phyloP scores from a whole-genome alignment of 129 eudicot genomes.

The Flaveria trinervia region DNA sequence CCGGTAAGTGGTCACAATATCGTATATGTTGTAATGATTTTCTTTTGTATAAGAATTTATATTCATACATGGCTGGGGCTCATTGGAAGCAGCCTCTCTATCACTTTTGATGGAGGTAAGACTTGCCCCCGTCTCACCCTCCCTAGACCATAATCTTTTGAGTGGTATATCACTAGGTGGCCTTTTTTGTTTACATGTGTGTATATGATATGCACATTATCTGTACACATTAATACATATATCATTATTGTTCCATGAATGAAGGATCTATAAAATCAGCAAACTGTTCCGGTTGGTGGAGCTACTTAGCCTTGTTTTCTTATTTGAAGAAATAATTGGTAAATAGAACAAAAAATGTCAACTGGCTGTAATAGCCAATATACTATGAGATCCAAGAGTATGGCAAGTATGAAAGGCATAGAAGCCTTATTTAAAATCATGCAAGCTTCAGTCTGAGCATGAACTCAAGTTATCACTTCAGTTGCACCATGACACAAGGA shows the following conservation, averaged over 20 bases:
- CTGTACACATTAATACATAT: neutral
- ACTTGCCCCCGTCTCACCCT: too few species aligned
- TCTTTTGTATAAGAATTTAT: too few species aligned
- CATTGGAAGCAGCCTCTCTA: too few species aligned
- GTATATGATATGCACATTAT: neutral
- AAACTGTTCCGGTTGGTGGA: neutral
- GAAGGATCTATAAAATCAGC: neutral
- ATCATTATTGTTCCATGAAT: neutral
- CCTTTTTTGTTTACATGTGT: too few species aligned
- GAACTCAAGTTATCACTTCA: neutral
- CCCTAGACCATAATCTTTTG: too few species aligned
- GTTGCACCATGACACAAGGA: neutral
- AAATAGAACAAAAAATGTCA: neutral
- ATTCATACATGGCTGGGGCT: too few species aligned
- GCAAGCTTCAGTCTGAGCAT: neutral
- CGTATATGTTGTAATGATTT: neutral
- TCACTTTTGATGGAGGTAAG: too few species aligned
- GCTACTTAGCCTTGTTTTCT: neutral
- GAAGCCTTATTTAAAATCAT: neutral
- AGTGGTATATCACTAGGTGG: too few species aligned
- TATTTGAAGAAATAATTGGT: neutral
- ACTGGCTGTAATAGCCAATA: neutral
- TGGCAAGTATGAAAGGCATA: neutral
- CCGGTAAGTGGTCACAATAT: constrained; percentile 41
- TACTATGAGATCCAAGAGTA: neutral